Conservation (phyloP, 441 rosid genomes). For the Brassica balearica region DNA sequence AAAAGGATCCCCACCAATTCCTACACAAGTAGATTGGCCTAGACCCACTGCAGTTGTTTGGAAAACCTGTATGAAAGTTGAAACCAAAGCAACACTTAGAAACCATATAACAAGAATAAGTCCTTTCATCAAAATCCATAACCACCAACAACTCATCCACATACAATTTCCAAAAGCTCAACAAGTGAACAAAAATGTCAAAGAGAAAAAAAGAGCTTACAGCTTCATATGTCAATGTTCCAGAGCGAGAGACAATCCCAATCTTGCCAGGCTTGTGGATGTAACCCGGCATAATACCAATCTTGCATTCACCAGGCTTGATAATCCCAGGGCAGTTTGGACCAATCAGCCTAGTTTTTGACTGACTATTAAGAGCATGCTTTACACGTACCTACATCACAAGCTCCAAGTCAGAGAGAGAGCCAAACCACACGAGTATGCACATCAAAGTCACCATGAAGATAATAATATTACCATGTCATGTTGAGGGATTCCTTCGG, state of each 20-base stretch:
- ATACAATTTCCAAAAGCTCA: background rate
- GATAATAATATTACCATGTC: constrained; percentile 68
- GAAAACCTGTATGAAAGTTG: constrained; percentile 60
- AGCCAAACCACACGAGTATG: background rate
- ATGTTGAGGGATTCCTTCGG: constrained; percentile 97
- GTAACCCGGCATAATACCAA: constrained; percentile 96
- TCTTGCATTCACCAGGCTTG: constrained; percentile 95
- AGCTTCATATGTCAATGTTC: constrained; percentile 95
- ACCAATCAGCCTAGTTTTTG: constrained; percentile 85
- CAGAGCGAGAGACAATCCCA: constrained; percentile 94
- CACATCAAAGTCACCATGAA: background rate
- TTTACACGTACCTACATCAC: constrained; percentile 77
- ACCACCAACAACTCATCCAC: background rate
- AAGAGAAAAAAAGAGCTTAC: constrained; percentile 51
- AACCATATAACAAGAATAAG: background rate
- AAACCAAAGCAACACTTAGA: constrained; percentile 13
- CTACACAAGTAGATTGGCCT: constrained; percentile 92
- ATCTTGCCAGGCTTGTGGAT: constrained; percentile 91
- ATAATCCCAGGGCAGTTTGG: constrained; percentile 97
- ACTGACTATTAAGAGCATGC: constrained; percentile 86
- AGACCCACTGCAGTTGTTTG: constrained; percentile 93
- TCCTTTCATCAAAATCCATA: background rate
- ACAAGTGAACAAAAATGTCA: background rate
- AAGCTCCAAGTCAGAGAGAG: constrained; percentile 30
- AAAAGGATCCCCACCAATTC: constrained; percentile 97